Evolutionary conservation across 225 moss, liverwort and hornwort species (phyloP), one percentile per base, ranked within the genome.

Genomic region (Bryoerythrophyllum caledonicum): DNA sequence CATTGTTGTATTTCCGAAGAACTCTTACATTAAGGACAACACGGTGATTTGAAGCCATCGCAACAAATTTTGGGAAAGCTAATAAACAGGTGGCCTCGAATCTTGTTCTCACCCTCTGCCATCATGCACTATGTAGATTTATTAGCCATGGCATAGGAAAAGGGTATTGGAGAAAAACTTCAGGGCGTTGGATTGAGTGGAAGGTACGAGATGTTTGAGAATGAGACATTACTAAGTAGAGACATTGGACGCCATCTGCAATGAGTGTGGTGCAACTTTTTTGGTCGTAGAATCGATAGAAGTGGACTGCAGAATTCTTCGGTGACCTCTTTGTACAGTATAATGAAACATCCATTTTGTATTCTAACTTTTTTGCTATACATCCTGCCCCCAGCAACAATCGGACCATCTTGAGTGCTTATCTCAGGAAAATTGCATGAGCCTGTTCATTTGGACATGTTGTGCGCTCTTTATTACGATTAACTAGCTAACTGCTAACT

Each of bases 1-100:
- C 28, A 79, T 83, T 30, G 61, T 61, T 46, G 61, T 72, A 24
- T 44, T 72, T 28, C 48, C 44, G 21, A 61, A 60, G 30, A 61
- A 72, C 23, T 44, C 60, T 49, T 15, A 2, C 9, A 49, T 48
- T 14, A 61, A 49, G 32, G 61, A 72, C 61, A 48, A 49, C 44
- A 72, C 48, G n/a, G 61, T 72, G 21, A 72, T 61, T 61, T 72
- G 23, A 72, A 72, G 38, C 5, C 38, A 25, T 70, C 3, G 70
- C 56, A 17, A 9, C 38, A 46, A 16, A 25, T 37, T 32, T 24
- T 54, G 54, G 24, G 32, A 32, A 54, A 54, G 69, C 16, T 23
- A 23, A 68, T 35, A 35, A 35, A 37, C 54, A 69, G 37, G 37
- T 52, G 52, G 20, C 7, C 21, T 52, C 12, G 32, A n/a, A 52